Base-by-base conservation (phyloP, 352 stramenopile genomes). In the Globisporangium middletonii region DNA sequence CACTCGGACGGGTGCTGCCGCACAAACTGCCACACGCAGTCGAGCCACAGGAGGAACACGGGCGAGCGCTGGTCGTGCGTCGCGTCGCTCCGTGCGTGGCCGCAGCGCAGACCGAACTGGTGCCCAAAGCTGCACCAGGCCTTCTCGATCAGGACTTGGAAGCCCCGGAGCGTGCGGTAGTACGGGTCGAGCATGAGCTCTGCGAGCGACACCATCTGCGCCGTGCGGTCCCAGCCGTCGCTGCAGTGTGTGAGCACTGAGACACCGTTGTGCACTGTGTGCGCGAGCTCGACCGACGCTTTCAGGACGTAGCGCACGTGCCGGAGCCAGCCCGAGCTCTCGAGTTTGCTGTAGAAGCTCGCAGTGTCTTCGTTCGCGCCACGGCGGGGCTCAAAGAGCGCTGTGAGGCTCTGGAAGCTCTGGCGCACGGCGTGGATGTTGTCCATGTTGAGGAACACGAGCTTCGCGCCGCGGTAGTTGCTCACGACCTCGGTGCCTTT, bases 121-220 rank as follows among this genome's bases (percentile, higher is more conserved):
- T 99, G 96, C 3, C 98, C 98, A 71, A 99, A 99, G 37, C 78
- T 88, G 68, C 97, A 97, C 92, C 98, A 99, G 55, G 99, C 97
- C 67, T 99, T 99, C 77, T 99, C 96, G 16, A 99, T 86, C 11
- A 99, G 77, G 16, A 75, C 64, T 53, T 92, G 85, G 59, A 99
- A 99, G 2, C 98, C 98, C 37, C 92, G 78, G n/a, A 97, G 63
- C 8, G 97, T 99, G 41, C 98, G 86, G 64, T 98, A 99, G 76
- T 96, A 97, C 15, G 97, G 94, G 69, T 99, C 97, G 15, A 99
- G 68, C 64, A 99, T 87, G 28, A 99, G 63, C 78, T 99, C 89
- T 0, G 96, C 91, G 12, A 99, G 72, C 23, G 86, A 83, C 1
- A 91, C 83, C 59, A 99, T 97, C 82, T 99, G 96, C 9, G 95